These are phyloP conservation scores for Sungouiozyma ichnusensis DNA, from an alignment of 805 yeast genomes.

Conservation along the genomic window DNA sequence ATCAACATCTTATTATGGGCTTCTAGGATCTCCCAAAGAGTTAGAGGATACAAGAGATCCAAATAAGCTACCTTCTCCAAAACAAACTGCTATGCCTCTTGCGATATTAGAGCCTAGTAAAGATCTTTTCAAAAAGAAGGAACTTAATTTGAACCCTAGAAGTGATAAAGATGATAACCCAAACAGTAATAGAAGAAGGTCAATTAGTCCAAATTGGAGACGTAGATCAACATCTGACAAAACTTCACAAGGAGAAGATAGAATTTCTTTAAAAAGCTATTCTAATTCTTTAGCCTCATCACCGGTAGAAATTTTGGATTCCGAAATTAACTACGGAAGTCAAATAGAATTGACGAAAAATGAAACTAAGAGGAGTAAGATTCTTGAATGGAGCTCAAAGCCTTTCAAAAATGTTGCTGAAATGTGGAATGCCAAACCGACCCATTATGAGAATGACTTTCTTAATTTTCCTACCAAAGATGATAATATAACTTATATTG, in stretches of 20 bases:
- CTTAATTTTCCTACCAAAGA: constrained; percentile 32
- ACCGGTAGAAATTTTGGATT: not conserved
- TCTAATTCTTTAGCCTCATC: not conserved
- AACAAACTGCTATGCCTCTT: not conserved
- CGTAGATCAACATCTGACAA: not conserved
- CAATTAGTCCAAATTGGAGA: not conserved
- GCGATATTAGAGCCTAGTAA: not conserved
- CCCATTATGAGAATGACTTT: constrained; percentile 43
- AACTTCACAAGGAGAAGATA: not conserved
- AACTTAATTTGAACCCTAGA: no score
- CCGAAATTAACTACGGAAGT: not conserved
- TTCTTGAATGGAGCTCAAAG: constrained; percentile 10
- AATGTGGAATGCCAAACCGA: constrained; percentile 52
- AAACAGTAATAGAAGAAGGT: not conserved
- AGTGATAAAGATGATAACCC: not conserved
- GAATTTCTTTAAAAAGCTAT: not conserved
- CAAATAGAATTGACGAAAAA: not conserved
- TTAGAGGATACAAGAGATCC: not conserved
- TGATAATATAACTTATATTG: constrained; percentile 41
- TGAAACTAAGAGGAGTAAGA: constrained; percentile 1
- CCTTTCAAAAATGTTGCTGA: constrained; percentile 16
- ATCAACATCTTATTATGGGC: not conserved
- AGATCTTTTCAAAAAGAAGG: not conserved
- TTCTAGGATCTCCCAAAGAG: not conserved
- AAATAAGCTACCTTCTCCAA: not conserved